Percentiles rank a stretch among this genome's conserved stretches.
phyloP scores from a whole-genome alignment of 2,329 filamentous ascomycete species.

The Fonsecaea nubica region DNA sequence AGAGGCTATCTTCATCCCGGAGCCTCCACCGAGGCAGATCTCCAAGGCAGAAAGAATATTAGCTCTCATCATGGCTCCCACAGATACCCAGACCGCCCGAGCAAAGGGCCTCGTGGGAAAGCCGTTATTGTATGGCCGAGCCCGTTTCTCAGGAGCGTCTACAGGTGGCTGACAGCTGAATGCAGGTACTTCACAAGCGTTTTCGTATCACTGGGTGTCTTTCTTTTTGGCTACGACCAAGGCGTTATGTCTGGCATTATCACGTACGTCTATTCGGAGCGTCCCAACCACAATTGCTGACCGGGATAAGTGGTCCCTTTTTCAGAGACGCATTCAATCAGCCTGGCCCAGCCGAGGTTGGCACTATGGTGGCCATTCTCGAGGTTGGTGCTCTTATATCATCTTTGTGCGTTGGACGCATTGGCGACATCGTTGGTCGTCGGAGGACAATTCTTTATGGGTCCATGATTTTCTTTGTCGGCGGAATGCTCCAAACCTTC shows the following conservation, averaged over 20 bases:
- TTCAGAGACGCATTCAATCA: slow-evolving; percentile 94
- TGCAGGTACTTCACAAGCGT: slow-evolving; percentile 91
- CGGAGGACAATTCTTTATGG: slow-evolving; percentile 91
- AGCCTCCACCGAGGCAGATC: slow-evolving; percentile 67
- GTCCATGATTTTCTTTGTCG: slow-evolving; percentile 82
- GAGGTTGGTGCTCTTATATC: slow-evolving; percentile 92
- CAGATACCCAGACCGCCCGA: slow-evolving; percentile 69
- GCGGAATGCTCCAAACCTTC: slow-evolving; percentile 83
- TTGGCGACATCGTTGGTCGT: slow-evolving; percentile 90
- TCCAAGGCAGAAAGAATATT: slow-evolving; percentile 73
- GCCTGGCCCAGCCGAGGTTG: slow-evolving; percentile 83
- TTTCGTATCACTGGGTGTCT: slow-evolving; percentile 68
- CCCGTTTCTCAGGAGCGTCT: slow-evolving; percentile 29
- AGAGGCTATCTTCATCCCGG: slow-evolving; percentile 83
- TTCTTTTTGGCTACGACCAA: slow-evolving; percentile 70
- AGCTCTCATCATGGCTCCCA: slow-evolving; percentile 82
- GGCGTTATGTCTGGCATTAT: slow-evolving; percentile 74
- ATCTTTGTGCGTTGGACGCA: slow-evolving; percentile 81
- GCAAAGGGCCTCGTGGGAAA: slow-evolving; percentile 95
- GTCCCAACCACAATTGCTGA: slow-evolving; percentile 20
- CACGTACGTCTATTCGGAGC: slow-evolving; percentile 58
- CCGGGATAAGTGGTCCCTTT: slow-evolving; percentile 70
- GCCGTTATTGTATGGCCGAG: slow-evolving; percentile 75
- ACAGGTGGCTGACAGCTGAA: slow-evolving; percentile 23
- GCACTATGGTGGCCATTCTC: slow-evolving; percentile 96